phyloP scores from a whole-genome alignment of 2,329 filamentous ascomycete species.

The Fusarium transvaalense region DNA sequence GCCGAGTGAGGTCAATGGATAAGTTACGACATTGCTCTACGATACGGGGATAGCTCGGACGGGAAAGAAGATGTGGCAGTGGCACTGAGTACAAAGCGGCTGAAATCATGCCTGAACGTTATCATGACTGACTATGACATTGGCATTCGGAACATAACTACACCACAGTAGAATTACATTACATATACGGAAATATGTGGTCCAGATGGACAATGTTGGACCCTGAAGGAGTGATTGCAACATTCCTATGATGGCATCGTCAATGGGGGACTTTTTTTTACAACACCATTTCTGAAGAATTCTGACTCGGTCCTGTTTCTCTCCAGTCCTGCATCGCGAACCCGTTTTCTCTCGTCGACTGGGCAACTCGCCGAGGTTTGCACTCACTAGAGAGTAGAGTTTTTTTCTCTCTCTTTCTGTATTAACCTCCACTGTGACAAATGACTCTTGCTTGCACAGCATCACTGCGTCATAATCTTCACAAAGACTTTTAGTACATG shows the following conservation, averaged over 20 bases:
- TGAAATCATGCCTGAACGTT: conserved; percentile 45
- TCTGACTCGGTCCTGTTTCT: conserved; percentile 19
- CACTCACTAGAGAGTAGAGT: conserved; percentile 3
- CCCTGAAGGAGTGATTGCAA: conserved; percentile 1
- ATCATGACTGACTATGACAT: conserved; percentile 23
- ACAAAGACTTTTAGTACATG: conserved; percentile 34
- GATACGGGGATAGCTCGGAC: conserved; percentile 15
- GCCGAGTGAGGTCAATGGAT: conserved; percentile 9
- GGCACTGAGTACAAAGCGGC: conserved; percentile 36
- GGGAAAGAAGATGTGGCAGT: conserved; percentile 25
- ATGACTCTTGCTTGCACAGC: conserved; percentile 22
- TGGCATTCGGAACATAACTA: conserved; percentile 1
- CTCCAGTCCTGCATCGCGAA: background rate
- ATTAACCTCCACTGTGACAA: conserved; percentile 13
- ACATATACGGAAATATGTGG: background rate
- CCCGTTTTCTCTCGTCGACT: conserved; percentile 21
- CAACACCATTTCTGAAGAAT: background rate
- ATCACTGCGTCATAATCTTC: conserved; percentile 34
- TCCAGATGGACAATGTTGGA: conserved; percentile 13
- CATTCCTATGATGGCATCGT: conserved; percentile 31
- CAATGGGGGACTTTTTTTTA: conserved; percentile 1
- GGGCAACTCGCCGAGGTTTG: conserved; percentile 29
- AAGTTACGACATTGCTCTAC: background rate
- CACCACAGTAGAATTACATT: background rate
- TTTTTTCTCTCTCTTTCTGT: conserved; percentile 1